A percentile compares a stretch with the other conserved stretches of the same genome.
Evolutionary conservation across 352 stramenopile genomes (phyloP).

Genomic region (Pythium monospermum): DNA sequence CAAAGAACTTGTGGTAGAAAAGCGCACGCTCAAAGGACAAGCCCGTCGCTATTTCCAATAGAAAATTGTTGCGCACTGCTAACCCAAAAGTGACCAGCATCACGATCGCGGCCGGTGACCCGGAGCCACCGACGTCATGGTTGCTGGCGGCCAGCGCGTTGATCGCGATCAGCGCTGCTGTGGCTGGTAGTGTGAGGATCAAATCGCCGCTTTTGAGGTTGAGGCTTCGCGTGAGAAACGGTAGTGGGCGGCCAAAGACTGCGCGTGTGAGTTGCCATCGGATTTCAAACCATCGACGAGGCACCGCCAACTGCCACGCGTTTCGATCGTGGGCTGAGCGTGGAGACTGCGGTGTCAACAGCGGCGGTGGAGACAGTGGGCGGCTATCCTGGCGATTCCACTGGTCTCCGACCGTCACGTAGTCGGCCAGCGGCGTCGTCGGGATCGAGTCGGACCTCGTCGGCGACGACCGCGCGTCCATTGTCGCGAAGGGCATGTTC

Average conservation of each 20-base stretch:
- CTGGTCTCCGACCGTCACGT: no score
- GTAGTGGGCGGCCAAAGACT: slow-evolving; percentile 8
- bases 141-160: background rate
- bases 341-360: no score
- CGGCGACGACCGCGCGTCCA: no score
- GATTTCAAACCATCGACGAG: slow-evolving; percentile 19
- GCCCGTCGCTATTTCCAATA: slow-evolving; percentile 32
- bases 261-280: slow-evolving; percentile 10
- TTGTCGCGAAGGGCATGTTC: no score
- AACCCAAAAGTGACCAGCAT: slow-evolving; percentile 37
- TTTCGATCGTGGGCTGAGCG: no score
- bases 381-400: no score
- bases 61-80: slow-evolving; percentile 43
- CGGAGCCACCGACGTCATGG: slow-evolving; percentile 10
- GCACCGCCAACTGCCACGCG: no score
- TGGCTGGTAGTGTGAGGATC: slow-evolving; percentile 4
- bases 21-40: slow-evolving; percentile 48
- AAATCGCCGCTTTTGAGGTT: slow-evolving; percentile 17
- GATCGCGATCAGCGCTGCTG: background rate
- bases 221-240: slow-evolving; percentile 5
- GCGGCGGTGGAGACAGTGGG: no score
- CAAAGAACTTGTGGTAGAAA: slow-evolving; percentile 48
- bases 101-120: slow-evolving; percentile 21
- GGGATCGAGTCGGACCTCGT: no score
- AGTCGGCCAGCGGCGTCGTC: no score